Conservation (phyloP, 805 yeast genomes). For the Kregervanrija delftensis region DNA sequence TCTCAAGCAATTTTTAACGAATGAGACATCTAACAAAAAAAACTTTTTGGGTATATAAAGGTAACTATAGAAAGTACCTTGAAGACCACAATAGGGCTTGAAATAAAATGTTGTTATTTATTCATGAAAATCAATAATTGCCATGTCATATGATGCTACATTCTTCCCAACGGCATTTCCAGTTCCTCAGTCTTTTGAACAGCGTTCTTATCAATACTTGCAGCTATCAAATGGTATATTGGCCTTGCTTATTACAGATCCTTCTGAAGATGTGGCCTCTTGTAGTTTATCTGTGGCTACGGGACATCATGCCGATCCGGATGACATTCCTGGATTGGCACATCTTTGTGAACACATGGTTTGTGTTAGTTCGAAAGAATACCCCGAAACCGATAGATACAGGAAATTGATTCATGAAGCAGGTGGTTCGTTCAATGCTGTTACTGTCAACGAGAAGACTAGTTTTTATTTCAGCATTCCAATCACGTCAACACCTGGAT, state of each 20-base stretch:
- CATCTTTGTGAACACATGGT: slow-evolving; percentile 83
- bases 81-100: too few relatives aligned
- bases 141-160: too few relatives aligned
- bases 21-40: too few relatives aligned
- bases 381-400: slow-evolving; percentile 40
- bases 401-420: slow-evolving; percentile 35
- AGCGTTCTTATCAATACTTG: slow-evolving; percentile 38
- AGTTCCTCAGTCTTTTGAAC: slow-evolving; percentile 10
- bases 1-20: too few relatives aligned
- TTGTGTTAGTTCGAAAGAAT: slow-evolving; percentile 48
- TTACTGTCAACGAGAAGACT: slow-evolving; percentile 62
- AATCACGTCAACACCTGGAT: slow-evolving; percentile 13
- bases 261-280: slow-evolving; percentile 54
- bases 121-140: too few relatives aligned
- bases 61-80: too few relatives aligned
- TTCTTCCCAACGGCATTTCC: slow-evolving; percentile 4
- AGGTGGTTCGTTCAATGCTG: slow-evolving; percentile 62
- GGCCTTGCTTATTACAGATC: slow-evolving; percentile 69
- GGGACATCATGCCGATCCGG: slow-evolving; percentile 80
- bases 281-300: slow-evolving; percentile 70
- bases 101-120: too few relatives aligned
- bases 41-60: too few relatives aligned
- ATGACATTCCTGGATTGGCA: slow-evolving; percentile 68
- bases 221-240: slow-evolving; percentile 62
- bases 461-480: slow-evolving; percentile 61